Conservation (phyloP, 2,329 filamentous ascomycete species). For the Aspergillus costaricaensis region DNA sequence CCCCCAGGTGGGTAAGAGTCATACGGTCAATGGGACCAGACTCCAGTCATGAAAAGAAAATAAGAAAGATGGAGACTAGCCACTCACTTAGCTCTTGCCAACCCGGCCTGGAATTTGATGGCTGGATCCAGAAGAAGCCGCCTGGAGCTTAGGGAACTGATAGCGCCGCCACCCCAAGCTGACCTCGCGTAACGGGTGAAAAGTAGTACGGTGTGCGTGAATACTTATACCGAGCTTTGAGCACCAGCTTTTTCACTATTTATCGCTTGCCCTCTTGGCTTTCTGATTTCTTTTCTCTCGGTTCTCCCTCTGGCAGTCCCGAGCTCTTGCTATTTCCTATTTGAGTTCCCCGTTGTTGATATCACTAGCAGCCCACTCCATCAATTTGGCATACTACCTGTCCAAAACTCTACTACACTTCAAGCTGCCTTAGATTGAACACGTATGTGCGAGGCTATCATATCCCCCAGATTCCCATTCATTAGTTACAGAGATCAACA, state of each 20-base stretch:
- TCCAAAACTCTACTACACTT: slow-evolving; percentile 1
- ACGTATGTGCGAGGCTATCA: not conserved
- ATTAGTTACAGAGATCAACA: slow-evolving; percentile 7
- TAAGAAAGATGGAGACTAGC: not conserved
- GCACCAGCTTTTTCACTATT: not conserved
- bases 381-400: not conserved
- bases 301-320: not conserved
- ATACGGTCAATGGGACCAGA: not conserved
- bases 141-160: slow-evolving; percentile 21
- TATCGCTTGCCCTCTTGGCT: slow-evolving; percentile 5
- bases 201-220: slow-evolving; percentile 18
- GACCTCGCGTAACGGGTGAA: slow-evolving; percentile 13
- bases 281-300: slow-evolving; percentile 2
- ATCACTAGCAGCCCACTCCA: not conserved
- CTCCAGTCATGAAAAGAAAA: not conserved
- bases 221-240: slow-evolving; percentile 21
- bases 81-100: not conserved
- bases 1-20: not conserved
- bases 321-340: not conserved
- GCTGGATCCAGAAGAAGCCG: slow-evolving; percentile 10
- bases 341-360: not conserved
- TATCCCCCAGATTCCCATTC: not conserved
- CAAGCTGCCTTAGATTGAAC: not conserved
- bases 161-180: slow-evolving; percentile 26
- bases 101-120: not conserved